phyloP scores from a whole-genome alignment of 2,329 filamentous ascomycete species.

The Aureobasidium musti region DNA sequence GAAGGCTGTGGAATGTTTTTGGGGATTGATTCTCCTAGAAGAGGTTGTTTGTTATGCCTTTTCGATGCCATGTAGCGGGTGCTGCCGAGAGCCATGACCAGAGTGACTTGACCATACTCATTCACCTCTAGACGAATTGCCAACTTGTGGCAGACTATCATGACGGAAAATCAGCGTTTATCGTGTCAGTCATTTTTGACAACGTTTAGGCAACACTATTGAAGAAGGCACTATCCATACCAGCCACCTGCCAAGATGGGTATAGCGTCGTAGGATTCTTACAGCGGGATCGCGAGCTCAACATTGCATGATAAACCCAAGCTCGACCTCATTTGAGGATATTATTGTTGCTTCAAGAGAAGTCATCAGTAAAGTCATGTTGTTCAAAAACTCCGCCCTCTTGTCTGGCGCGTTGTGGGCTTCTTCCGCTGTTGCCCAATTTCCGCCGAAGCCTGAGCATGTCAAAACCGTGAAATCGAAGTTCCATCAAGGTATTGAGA shows the following conservation, averaged over 20 bases:
- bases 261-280: conserved; percentile 23
- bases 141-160: no score
- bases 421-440: conserved; percentile 35
- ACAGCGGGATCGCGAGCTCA: neutral
- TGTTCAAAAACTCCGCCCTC: neutral
- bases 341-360: neutral
- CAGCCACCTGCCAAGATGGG: conserved; percentile 18
- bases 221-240: neutral
- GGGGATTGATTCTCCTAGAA: no score
- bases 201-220: conserved; percentile 21
- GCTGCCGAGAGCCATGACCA: no score
- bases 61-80: no score
- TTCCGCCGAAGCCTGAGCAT: conserved; percentile 47
- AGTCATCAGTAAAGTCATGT: neutral
- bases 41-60: no score
- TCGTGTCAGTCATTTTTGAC: neutral
- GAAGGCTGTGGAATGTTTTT: no score
- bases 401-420: conserved; percentile 13
- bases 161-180: neutral
- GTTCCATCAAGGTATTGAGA: conserved; percentile 47
- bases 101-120: no score
- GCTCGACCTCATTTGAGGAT: neutral
- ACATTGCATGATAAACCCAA: neutral
- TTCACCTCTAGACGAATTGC: no score
- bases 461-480: conserved; percentile 48